phyloP scores from a whole-genome alignment of 2,329 filamentous ascomycete genomes.

The Ophiostoma himal-ulmi region DNA sequence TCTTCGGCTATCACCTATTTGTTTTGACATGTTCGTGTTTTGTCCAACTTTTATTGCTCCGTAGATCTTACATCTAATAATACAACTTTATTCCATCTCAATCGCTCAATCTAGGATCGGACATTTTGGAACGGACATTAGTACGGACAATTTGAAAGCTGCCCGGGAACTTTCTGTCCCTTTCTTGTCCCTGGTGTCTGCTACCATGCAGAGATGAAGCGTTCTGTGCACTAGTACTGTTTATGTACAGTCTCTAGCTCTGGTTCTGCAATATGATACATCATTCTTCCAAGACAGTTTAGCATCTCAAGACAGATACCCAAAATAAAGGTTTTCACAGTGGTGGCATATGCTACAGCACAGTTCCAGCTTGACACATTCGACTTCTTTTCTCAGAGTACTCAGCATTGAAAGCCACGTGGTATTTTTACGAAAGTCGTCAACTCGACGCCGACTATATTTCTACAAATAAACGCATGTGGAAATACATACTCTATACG shows the following conservation, averaged over 20 bases:
- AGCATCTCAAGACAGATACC: neutral
- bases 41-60: neutral
- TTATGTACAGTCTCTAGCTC: neutral
- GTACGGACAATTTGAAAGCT: neutral
- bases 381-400: too few species aligned
- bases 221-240: neutral
- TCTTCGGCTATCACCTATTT: neutral
- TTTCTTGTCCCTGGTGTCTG: neutral
- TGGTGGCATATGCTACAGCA: neutral
- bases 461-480: neutral
- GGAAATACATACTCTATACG: neutral
- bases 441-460: neutral
- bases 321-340: neutral
- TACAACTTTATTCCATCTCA: neutral
- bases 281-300: neutral
- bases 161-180: neutral
- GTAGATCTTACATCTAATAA: neutral
- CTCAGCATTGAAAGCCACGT: neutral
- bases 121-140: slow-evolving; percentile 2
- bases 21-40: neutral
- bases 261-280: neutral
- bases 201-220: neutral
- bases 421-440: neutral
- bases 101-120: neutral
- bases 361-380: too few species aligned